These are phyloP conservation scores for Naganishia sp. DNA, from an alignment of 1,284 basidiomycete genomes.

Conservation along the genomic window DNA sequence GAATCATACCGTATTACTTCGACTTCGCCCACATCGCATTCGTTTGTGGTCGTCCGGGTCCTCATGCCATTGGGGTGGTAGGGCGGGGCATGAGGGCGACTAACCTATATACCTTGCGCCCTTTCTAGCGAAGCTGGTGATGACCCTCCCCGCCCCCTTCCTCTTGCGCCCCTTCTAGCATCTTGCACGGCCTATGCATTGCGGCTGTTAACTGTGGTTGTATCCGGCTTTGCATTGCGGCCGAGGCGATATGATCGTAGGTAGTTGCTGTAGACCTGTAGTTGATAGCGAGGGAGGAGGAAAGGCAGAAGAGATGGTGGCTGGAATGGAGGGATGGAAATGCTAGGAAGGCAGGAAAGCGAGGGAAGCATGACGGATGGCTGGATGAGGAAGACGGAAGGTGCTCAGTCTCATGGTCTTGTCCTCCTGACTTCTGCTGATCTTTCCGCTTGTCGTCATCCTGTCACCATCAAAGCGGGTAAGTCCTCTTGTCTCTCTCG, in stretches of 20 bases:
- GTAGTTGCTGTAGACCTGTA: not conserved
- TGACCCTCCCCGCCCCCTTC: not conserved
- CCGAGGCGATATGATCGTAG: not conserved
- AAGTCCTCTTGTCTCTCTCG: too few relatives aligned
- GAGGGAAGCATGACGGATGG: too few relatives aligned
- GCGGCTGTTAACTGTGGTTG: not conserved
- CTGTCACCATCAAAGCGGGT: too few relatives aligned
- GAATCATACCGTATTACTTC: too few relatives aligned
- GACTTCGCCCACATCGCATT: too few relatives aligned
- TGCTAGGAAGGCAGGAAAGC: too few relatives aligned
- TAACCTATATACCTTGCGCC: not conserved
- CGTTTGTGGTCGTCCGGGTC: not conserved
- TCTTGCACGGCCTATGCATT: slow-evolving; percentile 2
- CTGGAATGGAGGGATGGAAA: too few relatives aligned
- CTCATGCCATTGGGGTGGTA: slow-evolving; percentile 4
- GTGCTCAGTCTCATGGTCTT: too few relatives aligned
- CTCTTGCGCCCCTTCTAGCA: not conserved
- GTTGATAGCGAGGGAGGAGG: too few relatives aligned
- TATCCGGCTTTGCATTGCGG: not conserved
- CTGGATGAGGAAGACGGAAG: too few relatives aligned
- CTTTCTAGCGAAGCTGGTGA: slow-evolving; percentile 2
- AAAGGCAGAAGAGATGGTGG: too few relatives aligned
- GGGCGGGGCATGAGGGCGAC: slow-evolving; percentile 6
- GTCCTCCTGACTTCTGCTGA: too few relatives aligned
- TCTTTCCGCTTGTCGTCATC: not conserved